Conservation (phyloP, 2,329 filamentous ascomycete genomes). For the Talaromyces sp. region DNA sequence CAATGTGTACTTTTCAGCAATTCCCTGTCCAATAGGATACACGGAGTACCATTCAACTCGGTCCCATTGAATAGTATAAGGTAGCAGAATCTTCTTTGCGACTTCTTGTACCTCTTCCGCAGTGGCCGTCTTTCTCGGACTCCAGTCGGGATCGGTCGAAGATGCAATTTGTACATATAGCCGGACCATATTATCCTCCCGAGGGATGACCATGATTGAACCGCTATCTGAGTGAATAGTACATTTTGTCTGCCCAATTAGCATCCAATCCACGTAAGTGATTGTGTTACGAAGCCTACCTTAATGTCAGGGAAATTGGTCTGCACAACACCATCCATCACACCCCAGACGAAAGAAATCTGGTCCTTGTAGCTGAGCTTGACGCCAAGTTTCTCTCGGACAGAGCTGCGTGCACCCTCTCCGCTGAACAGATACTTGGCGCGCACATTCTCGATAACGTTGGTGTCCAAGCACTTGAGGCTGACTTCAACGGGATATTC, state of each 20-base stretch:
- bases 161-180: conserved; percentile 56
- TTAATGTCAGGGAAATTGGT: conserved; percentile 61
- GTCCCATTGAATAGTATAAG: conserved; percentile 59
- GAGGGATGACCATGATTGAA: conserved; percentile 59
- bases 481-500: conserved; percentile 77
- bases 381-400: conserved; percentile 61
- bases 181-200: conserved; percentile 47
- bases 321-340: conserved; percentile 61
- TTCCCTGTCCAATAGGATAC: conserved; percentile 62
- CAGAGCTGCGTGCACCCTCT: conserved; percentile 57
- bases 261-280: neutral
- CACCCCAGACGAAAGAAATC: conserved; percentile 60
- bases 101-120: conserved; percentile 54
- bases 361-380: conserved; percentile 60
- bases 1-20: conserved; percentile 59
- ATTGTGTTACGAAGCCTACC: conserved; percentile 30
- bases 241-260: conserved; percentile 54
- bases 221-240: conserved; percentile 62
- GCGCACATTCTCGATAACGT: conserved; percentile 59
- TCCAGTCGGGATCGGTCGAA: conserved; percentile 56
- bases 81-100: conserved; percentile 55
- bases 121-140: conserved; percentile 56
- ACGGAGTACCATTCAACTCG: conserved; percentile 62
- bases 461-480: conserved; percentile 70
- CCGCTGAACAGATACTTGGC: conserved; percentile 60